Evolutionary conservation across 345 rosid genomes (phyloP).

Genomic region (Aquilaria sinensis): DNA sequence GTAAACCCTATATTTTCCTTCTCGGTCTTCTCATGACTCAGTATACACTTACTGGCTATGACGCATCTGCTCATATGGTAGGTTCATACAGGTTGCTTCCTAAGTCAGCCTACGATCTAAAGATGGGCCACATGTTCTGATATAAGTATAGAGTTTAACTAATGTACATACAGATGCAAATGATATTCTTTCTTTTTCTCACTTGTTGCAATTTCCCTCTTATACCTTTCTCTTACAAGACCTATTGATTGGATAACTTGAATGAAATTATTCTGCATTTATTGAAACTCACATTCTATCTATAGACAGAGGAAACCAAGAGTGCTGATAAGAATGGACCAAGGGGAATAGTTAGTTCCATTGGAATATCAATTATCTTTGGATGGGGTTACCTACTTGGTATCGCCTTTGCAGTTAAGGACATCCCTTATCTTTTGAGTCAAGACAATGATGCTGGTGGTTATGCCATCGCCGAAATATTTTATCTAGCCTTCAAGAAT

Average conservation of each 20-base stretch:
- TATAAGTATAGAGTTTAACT: background rate
- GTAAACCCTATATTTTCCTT: slow-evolving; percentile 67
- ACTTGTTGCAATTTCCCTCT: background rate
- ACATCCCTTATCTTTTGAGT: slow-evolving; percentile 68
- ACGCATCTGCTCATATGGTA: slow-evolving; percentile 99
- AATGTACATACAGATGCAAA: too few species aligned
- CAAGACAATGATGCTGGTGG: slow-evolving; percentile 82
- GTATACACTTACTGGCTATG: slow-evolving; percentile 86
- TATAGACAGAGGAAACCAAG: slow-evolving; percentile 92
- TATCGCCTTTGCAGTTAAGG: slow-evolving; percentile 77
- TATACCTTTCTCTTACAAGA: background rate
- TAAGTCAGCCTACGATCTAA: background rate
- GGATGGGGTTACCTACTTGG: slow-evolving; percentile 96
- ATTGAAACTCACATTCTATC: slow-evolving; percentile 1
- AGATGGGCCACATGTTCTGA: background rate
- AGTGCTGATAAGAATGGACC: slow-evolving; percentile 91
- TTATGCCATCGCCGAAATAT: slow-evolving; percentile 85
- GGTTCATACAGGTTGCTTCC: slow-evolving; percentile 14
- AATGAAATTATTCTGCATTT: slow-evolving; percentile 8
- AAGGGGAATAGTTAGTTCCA: slow-evolving; percentile 76
- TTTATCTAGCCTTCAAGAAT: slow-evolving; percentile 73
- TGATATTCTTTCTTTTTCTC: too few species aligned
- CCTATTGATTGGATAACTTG: slow-evolving; percentile 2
- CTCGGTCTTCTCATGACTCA: slow-evolving; percentile 95
- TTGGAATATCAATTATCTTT: slow-evolving; percentile 82